Evolutionary conservation across 2,329 filamentous ascomycete species (phyloP).

Genomic region (Beauveria caledonica): DNA sequence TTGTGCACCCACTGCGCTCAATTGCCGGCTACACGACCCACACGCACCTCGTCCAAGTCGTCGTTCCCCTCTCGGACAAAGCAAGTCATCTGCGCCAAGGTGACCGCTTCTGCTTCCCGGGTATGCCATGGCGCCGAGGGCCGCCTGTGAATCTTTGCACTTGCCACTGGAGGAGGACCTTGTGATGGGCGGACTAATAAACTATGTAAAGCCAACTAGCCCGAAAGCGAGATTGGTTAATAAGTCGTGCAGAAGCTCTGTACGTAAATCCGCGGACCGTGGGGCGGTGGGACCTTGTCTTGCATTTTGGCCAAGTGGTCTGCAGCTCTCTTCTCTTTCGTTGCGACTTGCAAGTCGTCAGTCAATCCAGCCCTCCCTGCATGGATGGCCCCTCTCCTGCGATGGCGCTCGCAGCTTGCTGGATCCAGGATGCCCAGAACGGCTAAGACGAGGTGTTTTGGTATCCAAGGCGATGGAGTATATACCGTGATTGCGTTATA

Average conservation of each 20-base stretch:
- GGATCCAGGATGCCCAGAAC: too few relatives aligned
- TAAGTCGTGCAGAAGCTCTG: not conserved
- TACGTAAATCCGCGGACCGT: not conserved
- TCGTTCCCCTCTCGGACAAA: not conserved
- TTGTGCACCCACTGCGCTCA: not conserved
- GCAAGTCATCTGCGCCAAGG: not conserved
- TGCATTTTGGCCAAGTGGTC: not conserved
- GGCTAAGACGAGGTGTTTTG: too few relatives aligned
- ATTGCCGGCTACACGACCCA: slow-evolving; percentile 7
- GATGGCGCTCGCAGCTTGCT: not conserved
- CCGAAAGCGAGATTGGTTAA: not conserved
- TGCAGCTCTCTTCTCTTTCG: not conserved
- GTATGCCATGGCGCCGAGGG: too few relatives aligned
- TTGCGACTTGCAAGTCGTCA: not conserved
- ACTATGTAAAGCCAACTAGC: not conserved
- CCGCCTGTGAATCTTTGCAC: not conserved
- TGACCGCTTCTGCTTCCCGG: too few relatives aligned
- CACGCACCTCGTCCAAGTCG: not conserved
- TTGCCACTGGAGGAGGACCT: not conserved
- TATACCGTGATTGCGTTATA: not conserved
- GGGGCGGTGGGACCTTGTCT: slow-evolving; percentile 4
- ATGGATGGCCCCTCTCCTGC: not conserved
- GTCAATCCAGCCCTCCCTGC: not conserved
- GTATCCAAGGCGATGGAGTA: not conserved
- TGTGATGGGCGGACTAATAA: not conserved